phyloP scores from a whole-genome alignment of 208 protist species.

The Leishmania martiniquensis region DNA sequence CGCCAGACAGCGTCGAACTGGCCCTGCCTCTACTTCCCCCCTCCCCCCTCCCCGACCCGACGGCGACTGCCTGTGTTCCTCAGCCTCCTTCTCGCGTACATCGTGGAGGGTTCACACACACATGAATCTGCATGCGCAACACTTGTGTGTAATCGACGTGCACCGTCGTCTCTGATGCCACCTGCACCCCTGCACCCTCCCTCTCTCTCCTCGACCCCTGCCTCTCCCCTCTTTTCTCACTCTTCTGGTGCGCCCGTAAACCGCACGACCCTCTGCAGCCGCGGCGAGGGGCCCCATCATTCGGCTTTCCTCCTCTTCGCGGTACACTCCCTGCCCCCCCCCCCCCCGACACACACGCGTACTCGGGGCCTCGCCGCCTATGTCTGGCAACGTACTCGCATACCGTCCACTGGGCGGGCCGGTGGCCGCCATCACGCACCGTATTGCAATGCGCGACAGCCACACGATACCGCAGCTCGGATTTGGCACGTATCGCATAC shows the following conservation, averaged over 20 bases:
- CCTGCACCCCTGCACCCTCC: too few relatives aligned
- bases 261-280: neutral
- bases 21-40: neutral
- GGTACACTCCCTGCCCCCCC: neutral
- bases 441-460: constrained; percentile 52
- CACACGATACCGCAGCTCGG: constrained; percentile 82
- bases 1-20: neutral
- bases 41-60: neutral
- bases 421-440: constrained; percentile 28
- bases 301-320: neutral
- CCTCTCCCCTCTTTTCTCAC: neutral
- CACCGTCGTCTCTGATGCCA: too few relatives aligned
- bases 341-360: neutral
- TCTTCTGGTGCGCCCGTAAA: neutral
- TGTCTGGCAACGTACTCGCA: constrained; percentile 9
- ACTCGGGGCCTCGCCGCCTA: neutral
- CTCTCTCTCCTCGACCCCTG: neutral
- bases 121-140: neutral
- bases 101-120: neutral
- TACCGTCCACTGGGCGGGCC: constrained; percentile 28
- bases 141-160: neutral
- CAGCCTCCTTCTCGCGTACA: neutral
- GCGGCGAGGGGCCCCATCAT: neutral
- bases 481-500: constrained; percentile 89
- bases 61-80: neutral